phyloP scores from a whole-genome alignment of 768 basidiomycete species.

The Coprinellus micaceus region DNA sequence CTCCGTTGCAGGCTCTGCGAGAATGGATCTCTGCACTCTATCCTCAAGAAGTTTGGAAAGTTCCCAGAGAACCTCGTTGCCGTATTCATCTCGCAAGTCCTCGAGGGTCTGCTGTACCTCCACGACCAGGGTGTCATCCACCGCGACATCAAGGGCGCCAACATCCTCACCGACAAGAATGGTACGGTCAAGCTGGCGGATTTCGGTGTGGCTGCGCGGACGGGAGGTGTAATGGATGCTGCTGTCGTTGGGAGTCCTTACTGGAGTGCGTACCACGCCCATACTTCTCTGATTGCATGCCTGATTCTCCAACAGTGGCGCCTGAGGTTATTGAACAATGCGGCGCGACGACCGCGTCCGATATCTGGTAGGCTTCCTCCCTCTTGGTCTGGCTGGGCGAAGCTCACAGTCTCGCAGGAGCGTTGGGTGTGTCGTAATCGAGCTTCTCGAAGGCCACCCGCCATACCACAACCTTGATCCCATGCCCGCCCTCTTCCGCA shows the following conservation, averaged over 20 bases:
- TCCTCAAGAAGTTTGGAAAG: slow-evolving; percentile 96
- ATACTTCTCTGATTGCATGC: slow-evolving; percentile 9
- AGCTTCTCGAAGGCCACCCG: slow-evolving; percentile 86
- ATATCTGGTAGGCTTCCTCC: slow-evolving; percentile 62
- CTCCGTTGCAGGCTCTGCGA: slow-evolving; percentile 74
- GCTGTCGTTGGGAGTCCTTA: slow-evolving; percentile 98
- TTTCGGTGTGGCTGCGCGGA: slow-evolving; percentile 89
- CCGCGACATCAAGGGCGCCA: slow-evolving; percentile 98
- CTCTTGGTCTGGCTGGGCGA: neutral
- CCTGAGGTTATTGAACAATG: slow-evolving; percentile 98
- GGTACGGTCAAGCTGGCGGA: slow-evolving; percentile 98
- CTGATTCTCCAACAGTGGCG: slow-evolving; percentile 60
- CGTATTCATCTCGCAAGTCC: slow-evolving; percentile 93
- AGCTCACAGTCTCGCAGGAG: slow-evolving; percentile 43
- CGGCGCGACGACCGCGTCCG: slow-evolving; percentile 94
- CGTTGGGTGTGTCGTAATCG: slow-evolving; percentile 97
- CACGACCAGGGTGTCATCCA: slow-evolving; percentile 99
- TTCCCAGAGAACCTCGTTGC: slow-evolving; percentile 97
- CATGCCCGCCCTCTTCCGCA: slow-evolving; percentile 97
- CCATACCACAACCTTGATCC: slow-evolving; percentile 95
- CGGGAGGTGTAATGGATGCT: slow-evolving; percentile 74
- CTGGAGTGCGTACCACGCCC: slow-evolving; percentile 69
- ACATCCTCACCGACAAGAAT: slow-evolving; percentile 98
- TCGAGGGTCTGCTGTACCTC: slow-evolving; percentile 93
- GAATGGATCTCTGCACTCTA: slow-evolving; percentile 94